Evolutionary conservation across 1,284 basidiomycete species (phyloP), one percentile per base, ranked within the genome.

Genomic region (Omphalotus olearius): DNA sequence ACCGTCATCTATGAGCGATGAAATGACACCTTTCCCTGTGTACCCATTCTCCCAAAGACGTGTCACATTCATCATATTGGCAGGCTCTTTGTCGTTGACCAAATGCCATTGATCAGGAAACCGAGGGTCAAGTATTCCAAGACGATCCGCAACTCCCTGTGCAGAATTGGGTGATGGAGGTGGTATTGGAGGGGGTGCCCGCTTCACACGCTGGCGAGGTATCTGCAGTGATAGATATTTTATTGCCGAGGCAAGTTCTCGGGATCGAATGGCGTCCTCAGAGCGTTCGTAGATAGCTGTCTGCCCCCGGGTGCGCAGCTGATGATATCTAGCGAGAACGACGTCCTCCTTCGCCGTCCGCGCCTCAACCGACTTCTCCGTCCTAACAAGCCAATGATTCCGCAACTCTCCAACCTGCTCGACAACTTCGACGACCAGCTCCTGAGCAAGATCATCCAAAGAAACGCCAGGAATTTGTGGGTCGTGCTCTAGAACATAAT

Each of bases 1-100:
- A 0, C 96, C 96, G 66, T 99, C 97, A 66, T 99, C 97, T 28
- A 99, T 89, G 47, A 99, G 78, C 4, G 91, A 91, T 3, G 94
- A 84, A 48, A 90, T 88, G 43, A 98, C 76, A 16, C 92, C 93
- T 59, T 85, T 78, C 0, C 97, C 97, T 0, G 86, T 91, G 57
- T 94, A 80, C 1, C 91, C 92, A 70, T 85, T 79, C 39, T 89
- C 85, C 92, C 92, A 95, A 0, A 93, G 77, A 13, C 77, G 76
- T 0, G 88, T 83, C 18, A 89, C 82, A 61, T 95, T 94, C 83
- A 95, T 89, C 76, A 83, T 88, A 64, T 93, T 82, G 59, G 83
- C 75, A 0, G 83, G 84, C 50, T 71, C 80, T 39, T 87, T 77
- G 57, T 86, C 79, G 64, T 93, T 93, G 48, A 92, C 76, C 14